A percentile compares a stretch with the other conserved stretches of the same genome.
Evolutionary conservation across 768 basidiomycete genomes (phyloP).

Genomic region (Hericium coralloides): DNA sequence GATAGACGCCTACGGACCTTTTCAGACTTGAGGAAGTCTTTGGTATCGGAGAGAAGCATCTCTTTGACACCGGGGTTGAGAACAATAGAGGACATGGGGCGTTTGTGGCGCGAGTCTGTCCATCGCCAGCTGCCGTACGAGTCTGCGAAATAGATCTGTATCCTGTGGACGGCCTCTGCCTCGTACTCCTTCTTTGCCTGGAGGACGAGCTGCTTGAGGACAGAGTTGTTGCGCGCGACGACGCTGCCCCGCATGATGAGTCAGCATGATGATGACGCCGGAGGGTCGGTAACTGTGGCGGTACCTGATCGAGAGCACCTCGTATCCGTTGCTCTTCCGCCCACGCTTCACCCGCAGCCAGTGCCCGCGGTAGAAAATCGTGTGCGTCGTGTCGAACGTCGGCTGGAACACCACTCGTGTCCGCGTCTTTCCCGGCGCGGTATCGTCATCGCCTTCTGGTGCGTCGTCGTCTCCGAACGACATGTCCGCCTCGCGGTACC

Average conservation of each 20-base stretch:
- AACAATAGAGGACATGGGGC: constrained; percentile 83
- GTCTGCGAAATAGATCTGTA: constrained; percentile 87
- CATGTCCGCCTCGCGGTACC: constrained; percentile 39
- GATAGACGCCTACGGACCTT: constrained; percentile 37
- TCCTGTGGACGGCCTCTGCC: constrained; percentile 77
- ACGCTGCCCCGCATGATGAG: constrained; percentile 37
- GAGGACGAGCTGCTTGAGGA: constrained; percentile 82
- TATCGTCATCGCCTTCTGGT: constrained; percentile 38
- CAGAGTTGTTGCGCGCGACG: constrained; percentile 73
- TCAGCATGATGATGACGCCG: background rate
- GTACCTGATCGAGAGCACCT: constrained; percentile 71
- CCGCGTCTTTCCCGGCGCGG: constrained; percentile 50
- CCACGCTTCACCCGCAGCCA: constrained; percentile 72
- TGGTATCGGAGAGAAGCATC: constrained; percentile 74
- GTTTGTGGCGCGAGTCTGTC: constrained; percentile 81
- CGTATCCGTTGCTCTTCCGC: constrained; percentile 62
- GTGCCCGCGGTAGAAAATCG: constrained; percentile 79
- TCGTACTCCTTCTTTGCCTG: constrained; percentile 88
- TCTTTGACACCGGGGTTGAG: constrained; percentile 85
- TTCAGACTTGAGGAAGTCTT: constrained; percentile 78
- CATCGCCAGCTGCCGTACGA: constrained; percentile 83
- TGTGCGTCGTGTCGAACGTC: constrained; percentile 81
- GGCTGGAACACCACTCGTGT: constrained; percentile 85
- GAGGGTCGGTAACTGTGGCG: constrained; percentile 1
- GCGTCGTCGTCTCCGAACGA: constrained; percentile 50